Evolutionary conservation across 768 basidiomycete genomes (phyloP).

Genomic region (Kondoa subrosea): DNA sequence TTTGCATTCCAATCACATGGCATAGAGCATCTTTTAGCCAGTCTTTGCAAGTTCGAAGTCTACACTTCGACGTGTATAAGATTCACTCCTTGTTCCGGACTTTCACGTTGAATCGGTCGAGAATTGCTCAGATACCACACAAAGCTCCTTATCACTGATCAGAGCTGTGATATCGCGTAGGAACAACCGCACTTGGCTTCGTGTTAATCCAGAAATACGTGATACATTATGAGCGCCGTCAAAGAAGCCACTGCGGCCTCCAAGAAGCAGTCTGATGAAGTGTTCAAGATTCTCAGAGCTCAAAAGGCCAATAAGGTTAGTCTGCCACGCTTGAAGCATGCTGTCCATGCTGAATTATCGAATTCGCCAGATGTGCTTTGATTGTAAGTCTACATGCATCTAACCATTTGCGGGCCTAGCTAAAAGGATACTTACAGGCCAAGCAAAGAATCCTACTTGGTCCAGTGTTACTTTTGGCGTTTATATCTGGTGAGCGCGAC

Average conservation of each 20-base stretch:
- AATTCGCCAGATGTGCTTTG: slow-evolving; percentile 58
- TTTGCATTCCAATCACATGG: too few relatives aligned
- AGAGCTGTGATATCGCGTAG: too few relatives aligned
- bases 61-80: too few relatives aligned
- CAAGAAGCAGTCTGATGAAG: slow-evolving; percentile 55
- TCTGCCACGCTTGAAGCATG: not conserved
- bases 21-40: too few relatives aligned
- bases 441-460: slow-evolving; percentile 91
- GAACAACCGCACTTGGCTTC: too few relatives aligned
- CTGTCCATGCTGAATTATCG: not conserved
- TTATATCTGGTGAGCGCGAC: slow-evolving; percentile 52
- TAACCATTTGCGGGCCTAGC: not conserved
- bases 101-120: too few relatives aligned
- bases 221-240: too few relatives aligned
- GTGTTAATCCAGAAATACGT: too few relatives aligned
- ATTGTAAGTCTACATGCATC: slow-evolving; percentile 42
- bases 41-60: too few relatives aligned
- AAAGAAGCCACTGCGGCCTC: slow-evolving; percentile 42
- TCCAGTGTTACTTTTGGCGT: slow-evolving; percentile 89
- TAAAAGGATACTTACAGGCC: not conserved
- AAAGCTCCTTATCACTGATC: too few relatives aligned
- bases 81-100: too few relatives aligned
- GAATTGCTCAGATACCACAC: too few relatives aligned
- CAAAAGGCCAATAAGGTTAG: slow-evolving; percentile 77
- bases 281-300: slow-evolving; percentile 61